phyloP scores from a whole-genome alignment of 2,329 filamentous ascomycete genomes.

The Aspergillus brunneoviolaceus region DNA sequence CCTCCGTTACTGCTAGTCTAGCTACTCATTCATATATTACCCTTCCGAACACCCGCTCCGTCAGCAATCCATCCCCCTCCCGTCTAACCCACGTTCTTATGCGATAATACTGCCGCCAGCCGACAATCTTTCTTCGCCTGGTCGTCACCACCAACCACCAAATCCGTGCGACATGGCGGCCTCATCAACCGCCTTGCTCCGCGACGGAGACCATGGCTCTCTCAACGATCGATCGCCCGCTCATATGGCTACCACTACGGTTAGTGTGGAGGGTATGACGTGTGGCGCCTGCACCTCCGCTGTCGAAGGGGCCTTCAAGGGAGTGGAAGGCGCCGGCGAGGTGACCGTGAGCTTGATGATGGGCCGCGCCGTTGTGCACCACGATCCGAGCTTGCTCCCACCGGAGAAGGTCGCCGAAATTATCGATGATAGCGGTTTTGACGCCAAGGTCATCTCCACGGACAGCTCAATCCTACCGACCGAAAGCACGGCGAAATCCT shows the following conservation, averaged over 20 bases:
- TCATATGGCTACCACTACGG: slow-evolving; percentile 83
- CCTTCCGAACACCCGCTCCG: neutral
- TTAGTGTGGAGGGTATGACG: slow-evolving; percentile 82
- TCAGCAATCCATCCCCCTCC: neutral
- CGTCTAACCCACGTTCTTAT: slow-evolving; percentile 12
- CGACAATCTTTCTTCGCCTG: slow-evolving; percentile 14
- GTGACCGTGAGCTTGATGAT: slow-evolving; percentile 93
- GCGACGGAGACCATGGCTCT: slow-evolving; percentile 19
- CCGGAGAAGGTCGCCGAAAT: slow-evolving; percentile 77
- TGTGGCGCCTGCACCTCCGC: slow-evolving; percentile 94
- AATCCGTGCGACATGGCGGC: slow-evolving; percentile 19
- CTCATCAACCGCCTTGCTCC: slow-evolving; percentile 19
- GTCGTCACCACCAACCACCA: slow-evolving; percentile 17
- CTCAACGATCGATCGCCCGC: slow-evolving; percentile 39
- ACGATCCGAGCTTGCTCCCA: slow-evolving; percentile 73
- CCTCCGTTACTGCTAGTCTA: neutral
- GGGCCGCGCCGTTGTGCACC: slow-evolving; percentile 91
- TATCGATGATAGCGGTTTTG: slow-evolving; percentile 90
- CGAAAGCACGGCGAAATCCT: slow-evolving; percentile 20
- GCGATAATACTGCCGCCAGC: slow-evolving; percentile 16
- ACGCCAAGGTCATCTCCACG: slow-evolving; percentile 82
- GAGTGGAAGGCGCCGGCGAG: slow-evolving; percentile 74
- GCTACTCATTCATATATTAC: neutral
- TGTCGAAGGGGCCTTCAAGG: slow-evolving; percentile 88
- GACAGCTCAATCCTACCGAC: slow-evolving; percentile 63